Evolutionary conservation across 169 alveolate genomes (phyloP).

Genomic region (Neospora caninum): DNA sequence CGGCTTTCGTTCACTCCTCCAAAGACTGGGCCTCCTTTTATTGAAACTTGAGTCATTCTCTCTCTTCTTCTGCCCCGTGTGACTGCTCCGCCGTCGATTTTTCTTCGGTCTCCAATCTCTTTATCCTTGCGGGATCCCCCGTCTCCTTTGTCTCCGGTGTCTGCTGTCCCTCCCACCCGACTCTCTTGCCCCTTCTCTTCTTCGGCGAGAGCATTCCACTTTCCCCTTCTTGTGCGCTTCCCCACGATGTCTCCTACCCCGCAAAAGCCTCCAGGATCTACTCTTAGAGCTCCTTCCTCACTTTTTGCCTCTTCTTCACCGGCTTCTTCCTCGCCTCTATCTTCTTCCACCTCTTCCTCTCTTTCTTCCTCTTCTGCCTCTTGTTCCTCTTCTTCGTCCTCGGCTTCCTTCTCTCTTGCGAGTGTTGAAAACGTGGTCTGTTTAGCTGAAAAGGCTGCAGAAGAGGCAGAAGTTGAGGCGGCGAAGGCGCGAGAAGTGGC

Average conservation of each 20-base stretch:
- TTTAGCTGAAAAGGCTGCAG: neutral
- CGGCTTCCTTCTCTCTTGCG: neutral
- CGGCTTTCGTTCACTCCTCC: too few relatives aligned
- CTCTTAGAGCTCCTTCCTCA: too few relatives aligned
- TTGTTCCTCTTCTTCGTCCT: neutral
- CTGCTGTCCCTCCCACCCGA: too few relatives aligned
- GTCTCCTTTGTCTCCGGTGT: neutral
- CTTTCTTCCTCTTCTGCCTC: neutral
- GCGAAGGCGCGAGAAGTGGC: constrained; percentile 17
- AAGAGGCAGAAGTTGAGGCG: neutral
- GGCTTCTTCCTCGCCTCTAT: neutral
- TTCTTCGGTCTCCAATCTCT: too few relatives aligned
- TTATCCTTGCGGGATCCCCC: neutral
- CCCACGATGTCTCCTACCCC: neutral
- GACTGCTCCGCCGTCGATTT: too few relatives aligned
- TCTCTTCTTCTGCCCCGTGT: too few relatives aligned
- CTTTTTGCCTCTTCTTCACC: too few relatives aligned
- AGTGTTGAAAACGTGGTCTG: neutral
- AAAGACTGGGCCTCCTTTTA: too few relatives aligned
- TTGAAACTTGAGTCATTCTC: too few relatives aligned
- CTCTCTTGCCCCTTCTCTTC: neutral
- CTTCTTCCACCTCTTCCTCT: neutral
- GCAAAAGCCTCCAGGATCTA: too few relatives aligned
- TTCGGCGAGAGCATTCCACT: neutral
- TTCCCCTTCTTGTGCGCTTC: neutral